Evolutionary conservation across 1,284 basidiomycete species (phyloP), one percentile per base, ranked within the genome.

Genomic region (Cystobasidium sp.): DNA sequence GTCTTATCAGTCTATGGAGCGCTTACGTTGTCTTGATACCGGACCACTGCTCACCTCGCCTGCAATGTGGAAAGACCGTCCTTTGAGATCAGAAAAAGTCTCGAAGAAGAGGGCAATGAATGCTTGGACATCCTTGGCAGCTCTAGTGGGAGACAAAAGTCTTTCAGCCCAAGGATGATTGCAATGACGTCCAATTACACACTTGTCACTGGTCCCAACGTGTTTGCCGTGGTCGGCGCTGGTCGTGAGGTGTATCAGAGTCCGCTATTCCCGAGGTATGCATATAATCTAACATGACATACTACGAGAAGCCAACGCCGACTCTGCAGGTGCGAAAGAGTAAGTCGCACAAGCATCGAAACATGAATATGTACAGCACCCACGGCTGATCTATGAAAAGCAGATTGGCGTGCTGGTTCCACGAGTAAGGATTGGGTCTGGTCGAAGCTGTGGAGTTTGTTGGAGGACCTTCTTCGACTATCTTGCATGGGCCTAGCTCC

Each of bases 341-440:
- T 74, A 47, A 77, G 31, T 5, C 73, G 63, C 75, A 77, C 37
- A 77, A 76, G 14, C 74, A 47, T 62, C 6, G 6, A 37, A 31
- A 2, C 16, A 4, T 3, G 6, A 14, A 39, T 2, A 4, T 20
- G 3, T 12, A 16, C 37, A 44, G 24, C 16, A 55, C 65, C 6
- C 7, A 59, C 66, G 72, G 75, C 46, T 75, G 69, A 47, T 75
- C 77, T 51, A 77, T 47, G 75, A 78, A 78, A 52, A 78, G 67
- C 47, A 78, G 65, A 71, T 78, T 78, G 7, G 77, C 76, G 41
- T 74, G 59, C 44, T 81, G 76, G 77, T 83, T 85, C 84, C 84
- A 84, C 6, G 82, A 79, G 76, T 85, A 78, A 6, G 84, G 84
- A 79, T 85, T 85, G 69, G 67, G 68, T 59, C 80, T 80, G 20